These are phyloP conservation scores for Clohesyomyces aquaticus DNA, from an alignment of 495 filamentous ascomycete genomes.

Conservation along the genomic window DNA sequence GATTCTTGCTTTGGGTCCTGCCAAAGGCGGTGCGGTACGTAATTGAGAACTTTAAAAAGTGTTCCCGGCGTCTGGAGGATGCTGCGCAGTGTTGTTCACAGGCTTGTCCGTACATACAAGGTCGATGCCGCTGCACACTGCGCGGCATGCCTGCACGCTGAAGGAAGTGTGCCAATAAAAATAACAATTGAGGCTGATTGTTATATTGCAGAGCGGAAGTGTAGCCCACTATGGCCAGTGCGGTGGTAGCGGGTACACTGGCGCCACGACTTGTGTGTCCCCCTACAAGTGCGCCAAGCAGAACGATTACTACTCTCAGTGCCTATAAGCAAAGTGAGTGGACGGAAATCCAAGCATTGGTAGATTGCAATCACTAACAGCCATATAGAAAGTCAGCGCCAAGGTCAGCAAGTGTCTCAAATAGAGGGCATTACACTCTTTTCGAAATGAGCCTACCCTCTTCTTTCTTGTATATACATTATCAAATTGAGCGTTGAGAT, in stretches of 20 bases:
- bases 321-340: conserved; percentile 45
- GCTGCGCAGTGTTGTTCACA: background rate
- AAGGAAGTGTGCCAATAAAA: background rate
- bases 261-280: background rate
- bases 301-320: too few relatives aligned
- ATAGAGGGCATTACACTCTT: background rate
- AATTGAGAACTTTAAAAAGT: conserved; percentile 1
- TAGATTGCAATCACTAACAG: background rate
- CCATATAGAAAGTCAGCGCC: background rate
- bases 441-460: conserved; percentile 1
- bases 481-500: too few relatives aligned
- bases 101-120: background rate
- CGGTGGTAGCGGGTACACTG: background rate
- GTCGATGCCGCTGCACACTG: background rate
- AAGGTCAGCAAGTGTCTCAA: background rate
- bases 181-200: background rate
- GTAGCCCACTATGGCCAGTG: background rate
- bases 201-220: background rate
- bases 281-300: background rate
- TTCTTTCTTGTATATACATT: conserved; percentile 7
- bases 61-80: background rate
- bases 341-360: background rate
- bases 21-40: conserved; percentile 32
- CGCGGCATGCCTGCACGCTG: background rate
- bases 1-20: conserved; percentile 54